Evolutionary conservation across 208 protist species (phyloP).

Genomic region (Novymonas esmeraldas): DNA sequence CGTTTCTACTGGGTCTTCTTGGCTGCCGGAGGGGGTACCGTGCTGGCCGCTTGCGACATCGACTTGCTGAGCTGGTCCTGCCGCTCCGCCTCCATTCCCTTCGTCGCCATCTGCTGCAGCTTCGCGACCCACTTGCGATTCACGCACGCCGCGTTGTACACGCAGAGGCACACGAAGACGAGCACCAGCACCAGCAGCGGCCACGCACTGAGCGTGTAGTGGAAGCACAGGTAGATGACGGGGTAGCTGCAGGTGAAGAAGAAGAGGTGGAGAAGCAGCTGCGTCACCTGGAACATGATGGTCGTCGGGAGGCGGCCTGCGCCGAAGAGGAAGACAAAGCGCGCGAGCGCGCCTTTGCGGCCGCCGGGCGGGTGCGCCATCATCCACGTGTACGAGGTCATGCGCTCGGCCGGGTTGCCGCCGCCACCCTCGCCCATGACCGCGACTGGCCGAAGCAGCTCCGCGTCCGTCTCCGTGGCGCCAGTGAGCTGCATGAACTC

Average conservation of each 20-base stretch:
- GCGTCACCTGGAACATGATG: constrained; percentile 52
- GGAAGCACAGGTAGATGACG: constrained; percentile 51
- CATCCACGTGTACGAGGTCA: constrained; percentile 78
- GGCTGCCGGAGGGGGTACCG: background rate
- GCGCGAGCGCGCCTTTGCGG: constrained; percentile 49
- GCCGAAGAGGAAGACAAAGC: constrained; percentile 56
- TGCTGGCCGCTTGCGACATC: constrained; percentile 13
- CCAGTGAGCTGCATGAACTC: constrained; percentile 48
- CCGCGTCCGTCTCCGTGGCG: constrained; percentile 33
- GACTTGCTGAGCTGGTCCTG: constrained; percentile 28
- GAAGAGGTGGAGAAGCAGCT: constrained; percentile 51
- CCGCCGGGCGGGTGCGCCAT: constrained; percentile 65
- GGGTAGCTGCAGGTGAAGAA: constrained; percentile 57
- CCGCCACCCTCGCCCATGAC: constrained; percentile 34
- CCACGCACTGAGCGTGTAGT: constrained; percentile 43
- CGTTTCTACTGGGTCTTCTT: constrained; percentile 21
- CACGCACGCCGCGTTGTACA: constrained; percentile 63
- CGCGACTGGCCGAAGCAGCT: constrained; percentile 34
- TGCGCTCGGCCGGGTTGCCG: constrained; percentile 44
- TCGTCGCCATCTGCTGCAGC: constrained; percentile 46
- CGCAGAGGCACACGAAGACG: constrained; percentile 38
- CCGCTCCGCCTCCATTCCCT: constrained; percentile 39
- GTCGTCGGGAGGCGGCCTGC: constrained; percentile 47
- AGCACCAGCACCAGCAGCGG: constrained; percentile 48
- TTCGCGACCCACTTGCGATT: constrained; percentile 61